These are phyloP conservation scores for Apocynum venetum DNA, from an alignment of 257 asterid species.

Conservation along the genomic window DNA sequence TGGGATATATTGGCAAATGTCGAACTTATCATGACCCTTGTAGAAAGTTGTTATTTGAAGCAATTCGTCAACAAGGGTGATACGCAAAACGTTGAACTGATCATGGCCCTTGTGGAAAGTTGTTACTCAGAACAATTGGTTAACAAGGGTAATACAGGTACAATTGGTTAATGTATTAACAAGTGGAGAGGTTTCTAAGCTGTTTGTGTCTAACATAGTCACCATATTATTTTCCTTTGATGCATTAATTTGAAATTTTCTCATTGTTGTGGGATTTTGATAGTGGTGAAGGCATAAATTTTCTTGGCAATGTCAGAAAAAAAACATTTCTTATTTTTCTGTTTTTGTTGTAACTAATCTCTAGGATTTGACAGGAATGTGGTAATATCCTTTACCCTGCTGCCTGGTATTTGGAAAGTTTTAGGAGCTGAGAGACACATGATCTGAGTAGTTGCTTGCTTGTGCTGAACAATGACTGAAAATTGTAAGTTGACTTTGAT, in stretches of 20 bases:
- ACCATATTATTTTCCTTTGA: neutral
- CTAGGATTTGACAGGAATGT: neutral
- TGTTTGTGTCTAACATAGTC: neutral
- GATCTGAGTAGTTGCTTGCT: neutral
- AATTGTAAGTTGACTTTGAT: neutral
- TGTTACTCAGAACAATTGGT: neutral
- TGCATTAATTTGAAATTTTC: neutral
- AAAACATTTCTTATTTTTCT: neutral
- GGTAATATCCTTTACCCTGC: neutral
- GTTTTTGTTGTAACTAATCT: neutral
- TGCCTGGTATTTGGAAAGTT: neutral
- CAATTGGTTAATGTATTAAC: neutral
- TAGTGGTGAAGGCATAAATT: neutral
- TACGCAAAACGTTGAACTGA: neutral
- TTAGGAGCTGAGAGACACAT: neutral
- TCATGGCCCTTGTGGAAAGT: neutral
- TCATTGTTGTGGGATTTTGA: neutral
- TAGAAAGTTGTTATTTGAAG: neutral
- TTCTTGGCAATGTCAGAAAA: neutral
- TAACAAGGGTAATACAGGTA: too few species aligned
- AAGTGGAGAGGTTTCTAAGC: neutral
- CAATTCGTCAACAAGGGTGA: neutral
- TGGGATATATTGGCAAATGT: neutral
- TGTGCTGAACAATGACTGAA: neutral
- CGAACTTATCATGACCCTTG: neutral